A percentile compares a stretch with the other conserved stretches of the same genome.
phyloP scores from a whole-genome alignment of 208 protist genomes.

The Wallacemonas rigidus region DNA sequence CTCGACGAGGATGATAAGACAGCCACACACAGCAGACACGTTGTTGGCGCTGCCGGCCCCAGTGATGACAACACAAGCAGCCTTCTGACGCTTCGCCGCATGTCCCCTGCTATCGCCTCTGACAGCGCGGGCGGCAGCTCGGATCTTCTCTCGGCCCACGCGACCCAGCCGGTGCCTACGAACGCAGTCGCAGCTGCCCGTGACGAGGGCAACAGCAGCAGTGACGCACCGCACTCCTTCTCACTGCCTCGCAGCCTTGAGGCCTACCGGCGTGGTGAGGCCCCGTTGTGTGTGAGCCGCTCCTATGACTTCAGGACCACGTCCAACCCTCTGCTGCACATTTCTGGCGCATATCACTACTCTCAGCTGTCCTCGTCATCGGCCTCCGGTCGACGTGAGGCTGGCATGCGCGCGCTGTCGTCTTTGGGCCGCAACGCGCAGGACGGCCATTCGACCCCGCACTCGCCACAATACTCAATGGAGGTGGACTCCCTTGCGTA shows the following conservation, averaged over 20 bases:
- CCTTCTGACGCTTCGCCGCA: constrained; percentile 26
- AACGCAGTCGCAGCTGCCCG: background rate
- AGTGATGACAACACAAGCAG: constrained; percentile 12
- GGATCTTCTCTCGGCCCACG: too few relatives aligned
- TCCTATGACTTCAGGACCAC: constrained; percentile 40
- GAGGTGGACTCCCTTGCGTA: too few relatives aligned
- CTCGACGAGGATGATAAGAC: too few relatives aligned
- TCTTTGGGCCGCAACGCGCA: too few relatives aligned
- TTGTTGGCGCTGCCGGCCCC: background rate
- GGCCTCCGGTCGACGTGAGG: background rate
- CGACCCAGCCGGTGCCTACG: constrained; percentile 11
- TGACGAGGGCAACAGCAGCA: constrained; percentile 8
- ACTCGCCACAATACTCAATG: too few relatives aligned
- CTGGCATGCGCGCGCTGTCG: background rate
- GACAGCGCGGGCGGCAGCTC: background rate
- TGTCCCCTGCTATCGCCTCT: constrained; percentile 3
- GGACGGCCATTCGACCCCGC: too few relatives aligned
- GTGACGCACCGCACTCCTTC: constrained; percentile 13
- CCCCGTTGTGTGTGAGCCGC: constrained; percentile 27
- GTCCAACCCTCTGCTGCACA: constrained; percentile 26
- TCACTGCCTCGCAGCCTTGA: constrained; percentile 14
- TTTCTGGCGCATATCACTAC: constrained; percentile 18
- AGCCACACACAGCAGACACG: too few relatives aligned
- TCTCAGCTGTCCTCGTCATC: background rate
- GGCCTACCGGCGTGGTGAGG: constrained; percentile 20